Base-by-base conservation (phyloP, 148 eudicot species). In the Gaultheria prostrata region DNA sequence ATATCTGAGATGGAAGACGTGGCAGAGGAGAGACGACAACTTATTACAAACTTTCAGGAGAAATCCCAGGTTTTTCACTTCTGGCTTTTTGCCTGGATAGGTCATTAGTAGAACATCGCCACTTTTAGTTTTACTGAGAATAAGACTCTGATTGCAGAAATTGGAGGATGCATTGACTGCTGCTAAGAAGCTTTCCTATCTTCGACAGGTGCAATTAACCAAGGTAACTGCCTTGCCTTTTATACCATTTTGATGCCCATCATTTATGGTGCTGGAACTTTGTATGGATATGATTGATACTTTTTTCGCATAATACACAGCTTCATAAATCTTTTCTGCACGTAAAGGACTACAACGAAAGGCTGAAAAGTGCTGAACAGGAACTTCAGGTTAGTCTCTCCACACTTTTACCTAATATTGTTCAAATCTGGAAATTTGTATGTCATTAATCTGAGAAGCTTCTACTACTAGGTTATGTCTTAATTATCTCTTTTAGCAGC, bases 371-470 rank as follows among this genome's bases (percentile, higher is more conserved):
- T 79, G 87, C 91, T 69, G 98, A 95, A 86, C 87, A 85, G 83
- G 93, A 93, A 80, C 95, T 95, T 76, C 90, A 91, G 98, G 98
- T 95, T 82, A 79, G 90, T 86, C 77, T 83, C 79, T 30, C 72
- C 53, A 4, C 45, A 43, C 21, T 67, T 35, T 39, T 75, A 71
- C 56, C 67, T 30, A 28, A 51, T 78, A 11, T n/a, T 10, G 51
- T 69, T 13, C 73, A 69, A 14, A 30, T 65, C 24, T 1, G 1
- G 33, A 10, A 69, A 28, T 30, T n/a, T 24, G 2, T 21, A 24
- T 39, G 30, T 63, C 26, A 24, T 63, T 69, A 1, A 30, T 54
- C 4, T 26, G 10, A 10, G 69, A 79, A 79, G 70, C 35, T 56
- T 56, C 81, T 79, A 33, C 50, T 24, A 5, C 43, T 15, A 28